Percentiles rank a stretch among this genome's conserved stretches.
phyloP scores from a whole-genome alignment of 352 stramenopile species.

The Globisporangium paroecandrum region DNA sequence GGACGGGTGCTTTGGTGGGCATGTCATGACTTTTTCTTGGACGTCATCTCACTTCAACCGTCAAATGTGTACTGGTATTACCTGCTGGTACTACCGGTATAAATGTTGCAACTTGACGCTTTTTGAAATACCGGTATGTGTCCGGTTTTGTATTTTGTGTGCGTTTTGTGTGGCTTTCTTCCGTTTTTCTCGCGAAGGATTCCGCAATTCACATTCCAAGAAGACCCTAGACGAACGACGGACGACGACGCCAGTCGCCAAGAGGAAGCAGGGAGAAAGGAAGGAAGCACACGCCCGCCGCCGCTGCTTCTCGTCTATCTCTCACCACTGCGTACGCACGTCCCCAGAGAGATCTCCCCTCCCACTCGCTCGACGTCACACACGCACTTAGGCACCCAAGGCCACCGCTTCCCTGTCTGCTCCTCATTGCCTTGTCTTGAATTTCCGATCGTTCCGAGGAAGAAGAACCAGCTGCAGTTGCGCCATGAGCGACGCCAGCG shows the following conservation, averaged over 20 bases:
- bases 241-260: neutral
- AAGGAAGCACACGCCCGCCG: neutral
- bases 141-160: too few relatives aligned
- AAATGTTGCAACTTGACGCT: too few relatives aligned
- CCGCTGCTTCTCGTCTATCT: neutral
- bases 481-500: constrained; percentile 18
- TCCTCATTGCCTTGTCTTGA: neutral
- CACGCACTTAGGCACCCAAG: neutral
- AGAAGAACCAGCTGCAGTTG: neutral
- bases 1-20: too few relatives aligned
- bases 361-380: neutral
- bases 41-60: too few relatives aligned
- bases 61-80: too few relatives aligned
- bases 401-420: neutral
- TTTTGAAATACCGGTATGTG: too few relatives aligned
- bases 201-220: too few relatives aligned
- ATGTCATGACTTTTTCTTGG: too few relatives aligned
- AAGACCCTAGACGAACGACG: too few relatives aligned
- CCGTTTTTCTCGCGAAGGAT: too few relatives aligned
- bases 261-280: neutral
- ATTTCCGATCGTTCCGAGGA: neutral
- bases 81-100: too few relatives aligned
- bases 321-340: neutral
- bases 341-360: neutral
- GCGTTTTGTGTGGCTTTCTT: too few relatives aligned